phyloP scores from a whole-genome alignment of 768 basidiomycete genomes.

The Mycena rosella region DNA sequence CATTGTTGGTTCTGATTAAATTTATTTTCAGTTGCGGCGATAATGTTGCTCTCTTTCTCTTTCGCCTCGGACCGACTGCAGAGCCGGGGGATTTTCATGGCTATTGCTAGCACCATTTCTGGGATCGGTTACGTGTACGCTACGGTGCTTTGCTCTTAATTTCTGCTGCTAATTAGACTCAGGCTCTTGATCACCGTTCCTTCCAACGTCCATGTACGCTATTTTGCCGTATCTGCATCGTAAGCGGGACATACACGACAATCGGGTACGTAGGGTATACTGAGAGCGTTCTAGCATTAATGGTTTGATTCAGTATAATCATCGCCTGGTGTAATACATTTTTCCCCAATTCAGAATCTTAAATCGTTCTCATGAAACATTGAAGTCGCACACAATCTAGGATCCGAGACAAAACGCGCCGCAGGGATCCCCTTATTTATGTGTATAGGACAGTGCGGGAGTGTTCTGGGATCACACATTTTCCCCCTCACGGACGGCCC shows the following conservation, averaged over 20 bases:
- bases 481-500: slow-evolving; percentile 77
- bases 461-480: slow-evolving; percentile 80
- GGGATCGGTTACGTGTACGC: slow-evolving; percentile 75
- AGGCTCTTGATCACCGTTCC: slow-evolving; percentile 70
- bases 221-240: slow-evolving; percentile 87
- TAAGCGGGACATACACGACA: slow-evolving; percentile 80
- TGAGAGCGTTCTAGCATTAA: neutral
- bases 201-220: slow-evolving; percentile 70
- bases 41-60: slow-evolving; percentile 70
- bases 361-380: too few relatives aligned
- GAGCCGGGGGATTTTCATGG: slow-evolving; percentile 65
- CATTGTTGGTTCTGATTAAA: neutral
- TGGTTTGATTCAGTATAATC: slow-evolving; percentile 48
- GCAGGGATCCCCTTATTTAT: slow-evolving; percentile 84
- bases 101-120: slow-evolving; percentile 57
- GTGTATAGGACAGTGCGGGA: slow-evolving; percentile 85
- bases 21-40: slow-evolving; percentile 59
- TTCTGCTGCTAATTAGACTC: neutral
- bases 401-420: slow-evolving; percentile 83
- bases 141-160: neutral
- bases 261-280: slow-evolving; percentile 59
- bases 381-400: slow-evolving; percentile 81
- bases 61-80: slow-evolving; percentile 77
- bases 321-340: slow-evolving; percentile 79
- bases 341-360: too few relatives aligned